These are phyloP conservation scores for Podospora pseudopauciseta DNA, from an alignment of 495 filamentous ascomycete genomes.

Conservation along the genomic window DNA sequence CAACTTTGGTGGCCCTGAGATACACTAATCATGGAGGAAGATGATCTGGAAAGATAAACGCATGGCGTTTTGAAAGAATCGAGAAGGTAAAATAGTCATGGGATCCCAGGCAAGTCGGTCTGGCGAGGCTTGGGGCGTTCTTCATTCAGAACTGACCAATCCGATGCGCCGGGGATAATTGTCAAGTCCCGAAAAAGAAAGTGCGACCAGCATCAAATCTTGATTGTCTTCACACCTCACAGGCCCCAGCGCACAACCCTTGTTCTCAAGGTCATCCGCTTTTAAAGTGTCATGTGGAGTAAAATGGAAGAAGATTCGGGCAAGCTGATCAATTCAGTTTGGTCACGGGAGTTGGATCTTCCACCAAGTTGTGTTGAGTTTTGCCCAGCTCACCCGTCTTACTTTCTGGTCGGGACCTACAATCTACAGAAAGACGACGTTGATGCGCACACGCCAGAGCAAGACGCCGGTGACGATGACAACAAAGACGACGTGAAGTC, in stretches of 20 bases:
- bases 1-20: neutral
- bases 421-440: constrained; percentile 54
- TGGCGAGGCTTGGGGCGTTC: neutral
- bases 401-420: constrained; percentile 86
- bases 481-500: constrained; percentile 32
- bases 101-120: neutral
- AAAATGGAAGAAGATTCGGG: constrained; percentile 7
- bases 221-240: neutral
- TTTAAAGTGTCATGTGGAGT: neutral
- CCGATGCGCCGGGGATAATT: neutral
- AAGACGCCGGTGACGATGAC: constrained; percentile 27
- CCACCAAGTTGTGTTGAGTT: constrained; percentile 88
- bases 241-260: neutral
- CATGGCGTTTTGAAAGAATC: neutral
- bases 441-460: constrained; percentile 18
- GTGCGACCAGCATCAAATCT: neutral
- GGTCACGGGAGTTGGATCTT: constrained; percentile 47
- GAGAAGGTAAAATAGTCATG: neutral
- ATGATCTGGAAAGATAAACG: neutral
- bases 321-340: constrained; percentile 31
- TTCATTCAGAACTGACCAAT: constrained; percentile 13
- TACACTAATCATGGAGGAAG: neutral
- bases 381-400: constrained; percentile 58
- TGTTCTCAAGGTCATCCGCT: neutral
- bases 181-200: constrained; percentile 17